Conservation (phyloP, 768 basidiomycete genomes). For the Arthromyces matolae region DNA sequence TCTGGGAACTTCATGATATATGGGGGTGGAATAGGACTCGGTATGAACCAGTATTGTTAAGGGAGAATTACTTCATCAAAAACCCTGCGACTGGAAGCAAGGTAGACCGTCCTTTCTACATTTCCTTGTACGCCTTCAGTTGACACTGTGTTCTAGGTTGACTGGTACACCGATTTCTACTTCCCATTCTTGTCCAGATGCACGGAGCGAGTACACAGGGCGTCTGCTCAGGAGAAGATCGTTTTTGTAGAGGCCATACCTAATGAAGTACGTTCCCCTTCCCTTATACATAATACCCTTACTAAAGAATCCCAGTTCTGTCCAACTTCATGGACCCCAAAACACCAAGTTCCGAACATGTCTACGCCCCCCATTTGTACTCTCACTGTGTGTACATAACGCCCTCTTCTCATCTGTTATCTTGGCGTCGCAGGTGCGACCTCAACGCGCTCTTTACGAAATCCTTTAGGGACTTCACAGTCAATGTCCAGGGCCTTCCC, state of each 20-base stretch:
- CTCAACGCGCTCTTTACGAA: conserved; percentile 84
- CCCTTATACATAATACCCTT: conserved; percentile 9
- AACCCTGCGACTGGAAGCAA: too few species aligned
- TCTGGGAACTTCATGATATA: conserved; percentile 73
- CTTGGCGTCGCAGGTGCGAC: conserved; percentile 68
- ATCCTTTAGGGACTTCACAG: conserved; percentile 76
- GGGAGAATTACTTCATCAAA: conserved; percentile 82
- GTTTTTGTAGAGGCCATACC: conserved; percentile 85
- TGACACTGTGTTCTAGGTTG: conserved; percentile 65
- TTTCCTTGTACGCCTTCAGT: too few species aligned
- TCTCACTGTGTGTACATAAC: not conserved
- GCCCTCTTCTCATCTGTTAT: not conserved
- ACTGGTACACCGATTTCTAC: too few species aligned
- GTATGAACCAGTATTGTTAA: conserved; percentile 66
- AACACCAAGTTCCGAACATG: conserved; percentile 44
- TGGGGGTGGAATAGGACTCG: conserved; percentile 82
- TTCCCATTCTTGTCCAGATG: too few species aligned
- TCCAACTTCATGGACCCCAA: conserved; percentile 68
- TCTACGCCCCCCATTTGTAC: conserved; percentile 38
- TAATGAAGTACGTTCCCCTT: conserved; percentile 65
- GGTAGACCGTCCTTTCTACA: too few species aligned
- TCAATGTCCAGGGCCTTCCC: conserved; percentile 93
- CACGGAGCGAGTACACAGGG: conserved; percentile 41
- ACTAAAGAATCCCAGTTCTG: conserved; percentile 66
- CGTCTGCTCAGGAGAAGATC: conserved; percentile 53